Evolutionary conservation across 1,284 basidiomycete species (phyloP).

Genomic region (Fistulina hepatica): DNA sequence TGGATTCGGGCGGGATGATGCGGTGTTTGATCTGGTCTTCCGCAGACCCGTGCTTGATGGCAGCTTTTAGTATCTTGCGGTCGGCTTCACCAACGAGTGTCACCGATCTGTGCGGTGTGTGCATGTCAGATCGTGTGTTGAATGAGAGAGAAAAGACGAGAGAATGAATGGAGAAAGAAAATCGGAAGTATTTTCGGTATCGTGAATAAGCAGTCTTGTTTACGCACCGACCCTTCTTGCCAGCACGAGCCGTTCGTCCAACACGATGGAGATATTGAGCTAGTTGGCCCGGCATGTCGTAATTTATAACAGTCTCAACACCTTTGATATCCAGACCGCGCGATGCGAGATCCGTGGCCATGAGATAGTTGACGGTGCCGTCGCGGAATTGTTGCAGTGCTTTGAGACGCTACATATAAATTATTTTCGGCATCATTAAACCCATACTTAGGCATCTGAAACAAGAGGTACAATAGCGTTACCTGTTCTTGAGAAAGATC

Average conservation of each 20-base stretch:
- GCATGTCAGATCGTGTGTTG: too few species aligned
- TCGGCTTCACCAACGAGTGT: slow-evolving; percentile 95
- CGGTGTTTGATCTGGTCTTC: slow-evolving; percentile 86
- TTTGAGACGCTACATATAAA: slow-evolving; percentile 59
- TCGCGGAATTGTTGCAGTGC: slow-evolving; percentile 84
- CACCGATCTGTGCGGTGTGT: slow-evolving; percentile 54
- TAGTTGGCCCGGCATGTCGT: slow-evolving; percentile 92
- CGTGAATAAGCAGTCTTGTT: too few species aligned
- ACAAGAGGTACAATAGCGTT: slow-evolving; percentile 20
- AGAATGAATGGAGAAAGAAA: slow-evolving; percentile 1
- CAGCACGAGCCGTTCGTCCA: slow-evolving; percentile 92
- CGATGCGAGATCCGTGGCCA: slow-evolving; percentile 94
- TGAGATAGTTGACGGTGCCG: slow-evolving; percentile 76
- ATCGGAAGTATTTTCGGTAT: too few species aligned
- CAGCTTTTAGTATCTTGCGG: slow-evolving; percentile 92
- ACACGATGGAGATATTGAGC: slow-evolving; percentile 95
- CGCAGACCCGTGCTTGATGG: slow-evolving; percentile 77
- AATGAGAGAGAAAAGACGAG: slow-evolving; percentile 6
- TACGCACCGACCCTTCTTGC: slow-evolving; percentile 77
- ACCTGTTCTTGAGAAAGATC: slow-evolving; percentile 94
- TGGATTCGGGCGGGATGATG: slow-evolving; percentile 73
- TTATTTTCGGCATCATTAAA: too few species aligned
- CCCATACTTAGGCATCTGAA: too few species aligned
- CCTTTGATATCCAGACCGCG: slow-evolving; percentile 96
- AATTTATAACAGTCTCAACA: slow-evolving; percentile 96